Evolutionary conservation across 441 rosid species (phyloP), one percentile per base, ranked within the genome.

Genomic region (Arabidopsis hybrid): DNA sequence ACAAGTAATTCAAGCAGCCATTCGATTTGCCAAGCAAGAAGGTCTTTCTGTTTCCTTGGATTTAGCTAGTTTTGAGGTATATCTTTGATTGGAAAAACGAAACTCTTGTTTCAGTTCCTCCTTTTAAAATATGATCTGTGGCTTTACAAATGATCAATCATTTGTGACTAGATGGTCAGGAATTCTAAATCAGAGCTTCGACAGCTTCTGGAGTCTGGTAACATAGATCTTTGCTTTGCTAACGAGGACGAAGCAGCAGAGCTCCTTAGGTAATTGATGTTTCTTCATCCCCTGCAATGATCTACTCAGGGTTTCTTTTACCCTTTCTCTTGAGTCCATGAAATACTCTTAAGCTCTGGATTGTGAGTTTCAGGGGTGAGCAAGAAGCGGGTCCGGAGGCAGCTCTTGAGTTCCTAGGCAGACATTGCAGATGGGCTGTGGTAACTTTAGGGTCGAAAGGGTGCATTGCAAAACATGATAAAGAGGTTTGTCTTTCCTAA

Each of bases 31-130:
- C 79, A 93, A 90, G 82, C 89, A 84, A 82, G 95, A 91, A 77
- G 96, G 91, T 65, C 84, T 95, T 64, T 82, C 65, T 43, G 85
- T 91, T 69, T 92, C 99, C 16, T 77, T 95, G 89, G 99, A 95
- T 84, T 87, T 92, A 79, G 99, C 97, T 52, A 92, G 99, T 82
- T 95, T 95, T 80, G 99, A 95, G 99, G 99, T 93, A 80, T 68
- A 29, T 26, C n/a, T 52, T 31, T 60, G 49, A 13, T 12, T n/a
- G 10, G 26, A 2, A 2, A 11, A 32, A 6, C 0, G 26, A 21
- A 21, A 21, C 34, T 32, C 17, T 64, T 34, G 10, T 7, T 67
- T 49, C 26, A 21, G 26, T 21, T 8, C 5, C 26, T 21, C 26
- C 26, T 21, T 21, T 21, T 21, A 21, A 21, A 11, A 21, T 3